Conservation (phyloP, 2,329 filamentous ascomycete genomes). For the Anthostomella pinea region DNA sequence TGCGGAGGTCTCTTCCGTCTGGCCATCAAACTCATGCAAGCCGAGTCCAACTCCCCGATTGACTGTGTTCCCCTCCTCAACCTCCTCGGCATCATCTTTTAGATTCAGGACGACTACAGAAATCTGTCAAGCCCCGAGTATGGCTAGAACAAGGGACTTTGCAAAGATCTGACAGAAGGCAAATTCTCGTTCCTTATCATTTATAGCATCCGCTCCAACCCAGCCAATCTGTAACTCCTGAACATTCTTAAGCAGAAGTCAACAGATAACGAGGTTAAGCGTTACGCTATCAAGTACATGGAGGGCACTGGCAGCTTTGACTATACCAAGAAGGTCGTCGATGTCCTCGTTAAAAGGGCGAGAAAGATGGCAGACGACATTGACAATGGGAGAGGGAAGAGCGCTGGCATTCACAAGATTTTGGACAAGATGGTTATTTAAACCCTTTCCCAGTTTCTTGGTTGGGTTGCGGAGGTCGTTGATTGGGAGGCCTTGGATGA, state of each 20-base stretch:
- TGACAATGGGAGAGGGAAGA: conserved; percentile 57
- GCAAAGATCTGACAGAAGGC: conserved; percentile 92
- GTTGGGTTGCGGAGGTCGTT: no score
- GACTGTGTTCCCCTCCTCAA: conserved; percentile 85
- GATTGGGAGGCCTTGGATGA: no score
- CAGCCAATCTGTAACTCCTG: conserved; percentile 72
- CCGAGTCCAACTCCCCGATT: conserved; percentile 54
- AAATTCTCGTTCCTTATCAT: conserved; percentile 98
- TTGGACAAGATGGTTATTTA: conserved; percentile 60
- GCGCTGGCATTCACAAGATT: conserved; percentile 60
- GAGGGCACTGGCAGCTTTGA: conserved; percentile 84
- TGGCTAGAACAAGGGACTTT: conserved; percentile 85
- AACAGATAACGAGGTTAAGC: conserved; percentile 80
- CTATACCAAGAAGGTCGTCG: conserved; percentile 71
- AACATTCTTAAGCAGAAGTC: conserved; percentile 93
- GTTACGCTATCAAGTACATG: conserved; percentile 90
- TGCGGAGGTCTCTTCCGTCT: conserved; percentile 84
- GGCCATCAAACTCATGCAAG: conserved; percentile 85
- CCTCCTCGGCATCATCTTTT: conserved; percentile 80
- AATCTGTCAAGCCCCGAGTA: conserved; percentile 78
- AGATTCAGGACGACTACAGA: conserved; percentile 91
- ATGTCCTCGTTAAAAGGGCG: conserved; percentile 62
- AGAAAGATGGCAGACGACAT: conserved; percentile 61
- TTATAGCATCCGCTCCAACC: conserved; percentile 80
- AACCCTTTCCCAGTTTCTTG: no score